These are phyloP conservation scores for Solanum ossicruentum DNA, from an alignment of 257 asterid species.

Conservation along the genomic window DNA sequence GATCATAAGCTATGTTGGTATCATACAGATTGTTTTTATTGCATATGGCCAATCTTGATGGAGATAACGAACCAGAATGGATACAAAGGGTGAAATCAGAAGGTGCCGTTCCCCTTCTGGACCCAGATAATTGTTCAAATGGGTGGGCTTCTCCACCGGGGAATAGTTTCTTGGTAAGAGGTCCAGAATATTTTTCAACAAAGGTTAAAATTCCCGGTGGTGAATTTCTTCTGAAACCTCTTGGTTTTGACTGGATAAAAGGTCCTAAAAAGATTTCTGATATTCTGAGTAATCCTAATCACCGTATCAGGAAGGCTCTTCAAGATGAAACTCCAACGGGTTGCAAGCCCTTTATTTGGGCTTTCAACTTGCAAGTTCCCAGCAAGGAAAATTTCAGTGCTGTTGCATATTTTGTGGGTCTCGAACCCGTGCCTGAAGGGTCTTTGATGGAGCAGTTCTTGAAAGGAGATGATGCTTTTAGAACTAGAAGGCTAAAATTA, in stretches of 20 bases:
- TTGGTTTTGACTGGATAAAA: conserved; percentile 87
- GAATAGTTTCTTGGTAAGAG: conserved; percentile 60
- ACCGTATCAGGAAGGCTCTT: conserved; percentile 49
- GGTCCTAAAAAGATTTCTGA: conserved; percentile 61
- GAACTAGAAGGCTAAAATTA: conserved; percentile 50
- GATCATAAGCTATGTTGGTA: not conserved
- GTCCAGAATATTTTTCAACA: conserved; percentile 51
- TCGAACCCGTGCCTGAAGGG: conserved; percentile 27
- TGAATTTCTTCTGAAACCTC: conserved; percentile 60
- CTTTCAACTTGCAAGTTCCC: conserved; percentile 79
- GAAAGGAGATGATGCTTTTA: conserved; percentile 44
- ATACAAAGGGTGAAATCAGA: conserved; percentile 53
- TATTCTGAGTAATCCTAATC: conserved; percentile 36
- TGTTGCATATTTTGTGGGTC: conserved; percentile 49
- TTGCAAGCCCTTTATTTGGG: conserved; percentile 62
- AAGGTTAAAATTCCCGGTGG: conserved; percentile 57
- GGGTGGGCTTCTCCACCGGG: conserved; percentile 91
- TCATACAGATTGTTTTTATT: conserved; percentile 1
- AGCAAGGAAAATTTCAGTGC: conserved; percentile 65
- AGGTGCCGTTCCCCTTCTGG: conserved; percentile 58
- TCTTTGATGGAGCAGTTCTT: conserved; percentile 50
- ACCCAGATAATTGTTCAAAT: conserved; percentile 41
- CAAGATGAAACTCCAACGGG: conserved; percentile 28
- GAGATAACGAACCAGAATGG: conserved; percentile 38
- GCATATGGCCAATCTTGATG: conserved; percentile 36